phyloP scores from a whole-genome alignment of 2,329 filamentous ascomycete genomes.

The Blastomyces gilchristii region DNA sequence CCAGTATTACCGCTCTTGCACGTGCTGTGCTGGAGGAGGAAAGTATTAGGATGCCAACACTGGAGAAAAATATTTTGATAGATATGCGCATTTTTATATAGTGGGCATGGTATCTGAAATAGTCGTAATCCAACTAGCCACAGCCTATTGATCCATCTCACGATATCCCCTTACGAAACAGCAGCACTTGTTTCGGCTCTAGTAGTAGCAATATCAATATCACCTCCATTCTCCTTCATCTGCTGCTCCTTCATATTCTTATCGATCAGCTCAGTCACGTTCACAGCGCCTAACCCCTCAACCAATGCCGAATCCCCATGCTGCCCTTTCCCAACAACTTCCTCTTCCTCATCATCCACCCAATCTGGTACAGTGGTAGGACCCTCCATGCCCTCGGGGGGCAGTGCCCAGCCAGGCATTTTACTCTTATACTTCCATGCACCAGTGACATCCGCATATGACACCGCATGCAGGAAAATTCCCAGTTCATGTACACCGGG shows the following conservation, averaged over 20 bases:
- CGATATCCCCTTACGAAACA: neutral
- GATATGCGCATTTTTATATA: neutral
- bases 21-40: neutral
- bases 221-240: neutral
- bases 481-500: slow-evolving; percentile 82
- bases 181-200: neutral
- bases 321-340: slow-evolving; percentile 27
- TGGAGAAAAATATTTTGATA: neutral
- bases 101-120: neutral
- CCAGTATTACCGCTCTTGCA: no score
- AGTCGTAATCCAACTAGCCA: neutral
- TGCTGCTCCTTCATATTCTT: neutral
- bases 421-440: slow-evolving; percentile 80
- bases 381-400: slow-evolving; percentile 61
- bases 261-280: slow-evolving; percentile 10
- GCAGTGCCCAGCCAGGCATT: slow-evolving; percentile 77
- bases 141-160: neutral
- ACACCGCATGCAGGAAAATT: slow-evolving; percentile 84
- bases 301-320: slow-evolving; percentile 17
- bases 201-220: neutral
- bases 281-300: slow-evolving; percentile 15
- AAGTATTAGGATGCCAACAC: neutral
- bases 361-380: slow-evolving; percentile 53
- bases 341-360: slow-evolving; percentile 31
- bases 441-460: slow-evolving; percentile 75